Base-by-base conservation (phyloP, 2,329 filamentous ascomycete genomes). In the Cladobotryum protrusum region DNA sequence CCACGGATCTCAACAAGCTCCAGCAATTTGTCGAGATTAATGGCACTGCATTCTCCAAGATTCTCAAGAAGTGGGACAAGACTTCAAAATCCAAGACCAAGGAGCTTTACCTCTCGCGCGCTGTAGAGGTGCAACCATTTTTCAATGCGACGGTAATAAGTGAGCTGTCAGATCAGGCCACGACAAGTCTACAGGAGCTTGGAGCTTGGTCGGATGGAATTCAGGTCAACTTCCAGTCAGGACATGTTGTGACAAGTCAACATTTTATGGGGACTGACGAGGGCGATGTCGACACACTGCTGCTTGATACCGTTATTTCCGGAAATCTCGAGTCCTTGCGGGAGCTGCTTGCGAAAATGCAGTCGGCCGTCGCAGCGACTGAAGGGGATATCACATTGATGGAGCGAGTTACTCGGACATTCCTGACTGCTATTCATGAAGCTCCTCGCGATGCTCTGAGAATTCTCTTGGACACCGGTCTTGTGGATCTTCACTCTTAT, bases 21-120 rank as follows among this genome's bases (percentile, higher is more conserved):
- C 90, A 96, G 75, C 93, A 97, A 74, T 99, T 97, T 69, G 90
- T 99, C 57, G 92, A 97, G 68, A 88, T 97, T 65, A 99, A 99
- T 65, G 92, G 93, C 62, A 96, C 89, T 2, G 93, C 91, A 14
- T 96, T 97, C 67, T 96, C 92, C 24, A 99, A 99, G 69, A 99
- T 99, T 52, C 74, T 99, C 56, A 99, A 99, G 73, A 99, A 99
- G 81, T 99, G 93, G 93, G 93, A 99, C 72, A 99, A 99, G 79
- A 96, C 91, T 1, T 96, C 92, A 59, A 99, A 97, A 78, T 97
- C 92, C 46, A 92, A 92, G 68, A 96, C 93, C 52, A 99, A 99
- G 69, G 93, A 97, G 71, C 80, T 97, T 37, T 99, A 97, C 65
- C 83, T 99, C 34, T 95, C 95, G 9, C 81, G 93, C 53, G 93